A percentile compares a stretch with the other conserved stretches of the same genome.
phyloP scores from a whole-genome alignment of 495 filamentous ascomycete genomes.

The Pseudevernia furfuracea region DNA sequence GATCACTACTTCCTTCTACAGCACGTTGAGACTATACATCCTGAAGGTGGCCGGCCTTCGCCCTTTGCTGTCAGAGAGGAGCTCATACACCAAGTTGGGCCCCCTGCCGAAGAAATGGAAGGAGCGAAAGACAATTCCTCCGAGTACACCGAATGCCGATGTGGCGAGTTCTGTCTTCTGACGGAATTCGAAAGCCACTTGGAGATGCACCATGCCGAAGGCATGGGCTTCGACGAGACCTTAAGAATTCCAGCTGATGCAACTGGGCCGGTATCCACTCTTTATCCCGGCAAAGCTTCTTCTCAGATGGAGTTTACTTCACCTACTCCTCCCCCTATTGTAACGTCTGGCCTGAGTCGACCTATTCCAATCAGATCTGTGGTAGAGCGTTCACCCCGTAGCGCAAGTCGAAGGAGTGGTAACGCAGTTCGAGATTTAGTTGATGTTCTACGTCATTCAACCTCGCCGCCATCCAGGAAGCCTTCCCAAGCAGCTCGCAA shows the following conservation, averaged over 20 bases:
- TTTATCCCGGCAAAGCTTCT: slow-evolving; percentile 7
- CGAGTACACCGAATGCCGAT: slow-evolving; percentile 64
- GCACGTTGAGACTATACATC: slow-evolving; percentile 50
- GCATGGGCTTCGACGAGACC: slow-evolving; percentile 42
- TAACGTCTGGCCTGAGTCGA: slow-evolving; percentile 7
- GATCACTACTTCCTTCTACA: slow-evolving; percentile 44
- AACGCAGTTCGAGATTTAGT: slow-evolving; percentile 13
- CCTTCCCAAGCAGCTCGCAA: slow-evolving; percentile 18
- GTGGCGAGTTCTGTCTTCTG: slow-evolving; percentile 58
- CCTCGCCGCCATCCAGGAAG: slow-evolving; percentile 7
- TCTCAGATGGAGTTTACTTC: slow-evolving; percentile 5
- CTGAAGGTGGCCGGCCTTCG: slow-evolving; percentile 43
- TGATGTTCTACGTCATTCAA: slow-evolving; percentile 10
- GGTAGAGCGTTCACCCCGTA: background rate
- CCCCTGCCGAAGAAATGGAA: slow-evolving; percentile 18
- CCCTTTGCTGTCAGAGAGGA: slow-evolving; percentile 44
- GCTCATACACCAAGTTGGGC: slow-evolving; percentile 1
- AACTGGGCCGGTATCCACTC: background rate
- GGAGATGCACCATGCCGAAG: slow-evolving; percentile 59
- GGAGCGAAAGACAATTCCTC: slow-evolving; percentile 17
- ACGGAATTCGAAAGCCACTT: slow-evolving; percentile 62
- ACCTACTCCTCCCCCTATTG: slow-evolving; percentile 7
- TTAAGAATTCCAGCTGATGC: slow-evolving; percentile 7
- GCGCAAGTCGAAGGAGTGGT: slow-evolving; percentile 8
- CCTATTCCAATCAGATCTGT: background rate